These are phyloP conservation scores for Lanmaoa pseudosensibilis DNA, from an alignment of 768 basidiomycete species.

Conservation along the genomic window DNA sequence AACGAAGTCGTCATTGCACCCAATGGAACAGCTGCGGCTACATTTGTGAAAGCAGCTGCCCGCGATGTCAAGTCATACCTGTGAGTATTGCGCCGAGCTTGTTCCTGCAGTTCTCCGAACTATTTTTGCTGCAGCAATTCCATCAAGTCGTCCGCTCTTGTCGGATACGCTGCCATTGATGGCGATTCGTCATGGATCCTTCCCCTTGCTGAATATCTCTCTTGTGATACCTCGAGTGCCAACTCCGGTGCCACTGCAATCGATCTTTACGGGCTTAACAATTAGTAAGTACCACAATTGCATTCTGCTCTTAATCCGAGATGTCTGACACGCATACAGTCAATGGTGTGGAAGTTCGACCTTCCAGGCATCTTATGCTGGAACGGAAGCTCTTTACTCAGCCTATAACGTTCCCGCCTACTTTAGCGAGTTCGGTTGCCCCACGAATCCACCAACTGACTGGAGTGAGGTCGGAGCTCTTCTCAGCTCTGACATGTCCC, in stretches of 20 bases:
- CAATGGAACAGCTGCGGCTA: conserved; percentile 59
- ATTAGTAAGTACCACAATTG: conserved; percentile 57
- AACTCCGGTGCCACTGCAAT: conserved; percentile 64
- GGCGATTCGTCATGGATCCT: conserved; percentile 61
- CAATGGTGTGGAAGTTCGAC: conserved; percentile 78
- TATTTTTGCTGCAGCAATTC: conserved; percentile 46
- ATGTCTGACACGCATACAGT: conserved; percentile 40
- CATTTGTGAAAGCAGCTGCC: conserved; percentile 89
- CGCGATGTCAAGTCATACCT: conserved; percentile 86
- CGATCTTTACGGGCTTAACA: conserved; percentile 86
- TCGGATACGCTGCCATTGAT: conserved; percentile 87
- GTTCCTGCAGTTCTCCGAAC: not conserved
- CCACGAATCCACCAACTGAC: conserved; percentile 55
- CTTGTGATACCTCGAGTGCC: conserved; percentile 60
- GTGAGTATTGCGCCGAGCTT: conserved; percentile 39
- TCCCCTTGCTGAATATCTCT: conserved; percentile 73
- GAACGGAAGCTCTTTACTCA: conserved; percentile 53
- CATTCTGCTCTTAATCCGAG: not conserved
- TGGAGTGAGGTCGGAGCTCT: conserved; percentile 82
- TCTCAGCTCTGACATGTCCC: conserved; percentile 69
- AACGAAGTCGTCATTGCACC: conserved; percentile 70
- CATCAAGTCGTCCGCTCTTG: conserved; percentile 61
- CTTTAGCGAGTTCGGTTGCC: conserved; percentile 88
- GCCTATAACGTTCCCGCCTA: conserved; percentile 79
- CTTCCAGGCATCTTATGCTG: conserved; percentile 56